Base-by-base conservation (phyloP, 768 basidiomycete genomes). In the Calvatia gigantea region DNA sequence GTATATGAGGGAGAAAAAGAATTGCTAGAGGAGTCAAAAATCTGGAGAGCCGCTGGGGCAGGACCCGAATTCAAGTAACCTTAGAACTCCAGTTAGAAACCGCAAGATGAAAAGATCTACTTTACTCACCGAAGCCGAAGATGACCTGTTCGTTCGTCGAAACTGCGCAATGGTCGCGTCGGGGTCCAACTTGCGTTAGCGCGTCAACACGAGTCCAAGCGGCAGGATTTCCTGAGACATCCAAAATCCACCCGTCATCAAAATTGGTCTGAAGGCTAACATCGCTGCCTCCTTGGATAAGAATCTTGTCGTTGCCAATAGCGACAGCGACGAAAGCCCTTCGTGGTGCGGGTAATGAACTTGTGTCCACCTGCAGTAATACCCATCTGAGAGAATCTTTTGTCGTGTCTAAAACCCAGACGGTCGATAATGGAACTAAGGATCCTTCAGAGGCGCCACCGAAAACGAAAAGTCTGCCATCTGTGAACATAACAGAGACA, bases 221-320 rank as follows among this genome's bases (percentile, higher is more conserved):
- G 75, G 84, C 81, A 2, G 84, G 81, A 53, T 64, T 75, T 62
- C 75, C 71, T 8, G 72, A 71, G 2, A 81, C 80, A 64, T 86
- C 83, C 32, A 87, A 78, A 51, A 87, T 75, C 85, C 83, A 88
- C 14, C 91, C 94, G 68, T 87, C 86, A 33, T 67, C 73, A 54
- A 76, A 79, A n/a, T 77, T 79, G 3, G 62, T 74, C 62, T 85
- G 78, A 38, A 84, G 71, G 33, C 56, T 64, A 3, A 77, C 80
- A 62, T 89, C 83, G 27, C 82, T 78, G 5, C 94, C 94, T 4
- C 94, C 94, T 19, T 92, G 89, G 14, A 95, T 82, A 54, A 94
- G 69, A 19, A 91, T 71, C 44, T 77, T 79, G 32, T 78, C 79
- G 33, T 75, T 75, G 19, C 75, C 69, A 29, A 85, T 72, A 7